Conservation (phyloP, 352 stramenopile species). For the Phytophthora ramorum region DNA sequence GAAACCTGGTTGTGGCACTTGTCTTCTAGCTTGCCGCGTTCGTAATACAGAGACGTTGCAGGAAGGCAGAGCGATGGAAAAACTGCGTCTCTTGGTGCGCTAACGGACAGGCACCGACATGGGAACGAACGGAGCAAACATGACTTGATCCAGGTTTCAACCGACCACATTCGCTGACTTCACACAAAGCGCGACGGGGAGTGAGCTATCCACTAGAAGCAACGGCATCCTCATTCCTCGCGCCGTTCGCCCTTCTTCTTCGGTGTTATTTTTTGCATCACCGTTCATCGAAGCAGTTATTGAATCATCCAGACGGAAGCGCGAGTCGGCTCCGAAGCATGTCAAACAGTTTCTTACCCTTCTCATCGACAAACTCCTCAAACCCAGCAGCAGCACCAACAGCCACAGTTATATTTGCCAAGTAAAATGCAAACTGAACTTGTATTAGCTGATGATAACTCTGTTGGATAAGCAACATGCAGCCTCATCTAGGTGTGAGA, state of each 20-base stretch:
- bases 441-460: no score
- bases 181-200: not conserved
- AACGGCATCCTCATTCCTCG: conserved; percentile 13
- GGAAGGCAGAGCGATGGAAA: not conserved
- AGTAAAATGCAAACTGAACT: no score
- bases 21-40: conserved; percentile 7
- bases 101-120: conserved; percentile 14
- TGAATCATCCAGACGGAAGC: no score
- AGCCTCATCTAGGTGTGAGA: no score
- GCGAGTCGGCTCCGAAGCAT: no score
- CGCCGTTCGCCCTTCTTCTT: conserved; percentile 9
- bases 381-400: no score
- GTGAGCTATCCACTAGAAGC: conserved; percentile 15
- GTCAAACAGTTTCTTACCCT: no score
- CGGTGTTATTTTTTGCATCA: not conserved
- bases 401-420: no score
- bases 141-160: not conserved
- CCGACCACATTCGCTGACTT: not conserved
- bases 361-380: no score
- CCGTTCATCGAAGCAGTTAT: not conserved
- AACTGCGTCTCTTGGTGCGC: conserved; percentile 18
- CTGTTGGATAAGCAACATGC: no score
- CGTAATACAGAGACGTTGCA: conserved; percentile 3
- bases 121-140: not conserved
- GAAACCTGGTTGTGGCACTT: conserved; percentile 14